Base-by-base conservation (phyloP, 163 green algal species). In the Prototheca wickerhamii region DNA sequence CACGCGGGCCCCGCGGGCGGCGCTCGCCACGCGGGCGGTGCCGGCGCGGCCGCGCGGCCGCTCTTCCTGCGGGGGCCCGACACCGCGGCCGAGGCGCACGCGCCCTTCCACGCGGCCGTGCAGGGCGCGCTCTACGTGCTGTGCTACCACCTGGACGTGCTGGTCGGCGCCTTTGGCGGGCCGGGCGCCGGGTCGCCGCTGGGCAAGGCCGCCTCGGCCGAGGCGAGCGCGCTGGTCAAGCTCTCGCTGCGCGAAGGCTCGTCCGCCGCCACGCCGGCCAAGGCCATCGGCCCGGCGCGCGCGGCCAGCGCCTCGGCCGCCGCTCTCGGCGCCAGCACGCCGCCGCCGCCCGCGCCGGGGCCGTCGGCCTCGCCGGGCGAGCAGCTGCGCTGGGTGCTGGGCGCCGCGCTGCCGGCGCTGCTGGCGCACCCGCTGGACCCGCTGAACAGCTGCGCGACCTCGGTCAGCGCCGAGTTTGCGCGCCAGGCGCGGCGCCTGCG, bases 121-220 rank as follows among this genome's bases (percentile, higher is more conserved):
- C 86, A 95, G 77, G 89, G 83, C 3, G 61, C 93, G 50, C 72
- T 97, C 55, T 97, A 97, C 66, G 76, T 90, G 32, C 72, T 96
- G 50, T 97, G 90, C 78, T 97, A 95, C 73, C 87, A 89, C 60
- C 75, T 96, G 73, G 66, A 87, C 57, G 64, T 73, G 10, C 70
- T 96, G 37, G 46, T 91, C 12, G 46, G 20, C 46, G 12, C 40
- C 40, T 49, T 10, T 15, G 10, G 12, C 12, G 40, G 40, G 40
- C 15, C 40, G 12, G 40, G 40, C 40, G 40, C 40, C 10, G 40
- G 40, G 15, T 10, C 12, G 15, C 15, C 10, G 12, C 15, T 44
- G 10, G 10, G 37, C 46, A 25, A 12, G 46, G 46, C 20, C 46
- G 46, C 18, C 46, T 18, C 23, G 12, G 46, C 46, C 12, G 15